Conservation (phyloP, 108 stramenopile genomes). For the Cylindrotheca fusiformis region DNA sequence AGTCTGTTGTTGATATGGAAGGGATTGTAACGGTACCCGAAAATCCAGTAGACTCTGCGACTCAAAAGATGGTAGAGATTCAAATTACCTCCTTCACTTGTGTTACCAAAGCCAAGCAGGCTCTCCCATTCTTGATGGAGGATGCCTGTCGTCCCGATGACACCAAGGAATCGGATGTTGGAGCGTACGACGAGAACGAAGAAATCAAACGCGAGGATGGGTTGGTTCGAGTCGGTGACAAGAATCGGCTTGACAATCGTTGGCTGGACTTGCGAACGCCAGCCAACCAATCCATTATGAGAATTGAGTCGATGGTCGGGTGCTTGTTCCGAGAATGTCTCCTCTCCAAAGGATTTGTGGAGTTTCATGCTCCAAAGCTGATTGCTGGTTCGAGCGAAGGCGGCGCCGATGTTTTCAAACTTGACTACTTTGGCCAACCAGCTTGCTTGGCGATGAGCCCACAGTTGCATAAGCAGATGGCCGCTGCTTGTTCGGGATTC, state of each 20-base stretch:
- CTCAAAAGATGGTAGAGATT: slow-evolving; percentile 93
- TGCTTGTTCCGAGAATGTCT: slow-evolving; percentile 93
- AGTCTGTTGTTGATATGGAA: slow-evolving; percentile 93
- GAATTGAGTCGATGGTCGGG: slow-evolving; percentile 95
- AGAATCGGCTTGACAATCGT: slow-evolving; percentile 92
- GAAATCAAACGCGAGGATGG: slow-evolving; percentile 67
- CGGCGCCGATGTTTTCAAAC: slow-evolving; percentile 94
- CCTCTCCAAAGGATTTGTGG: slow-evolving; percentile 87
- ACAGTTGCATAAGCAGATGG: slow-evolving; percentile 99
- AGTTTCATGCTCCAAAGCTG: slow-evolving; percentile 98
- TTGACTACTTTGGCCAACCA: slow-evolving; percentile 94
- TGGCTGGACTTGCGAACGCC: slow-evolving; percentile 98
- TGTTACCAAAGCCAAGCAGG: slow-evolving; percentile 78
- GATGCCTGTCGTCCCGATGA: slow-evolving; percentile 94
- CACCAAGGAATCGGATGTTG: slow-evolving; percentile 79
- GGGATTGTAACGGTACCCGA: slow-evolving; percentile 81
- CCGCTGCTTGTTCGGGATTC: slow-evolving; percentile 96
- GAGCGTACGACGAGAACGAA: slow-evolving; percentile 58
- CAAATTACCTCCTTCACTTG: slow-evolving; percentile 83
- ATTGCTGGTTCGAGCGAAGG: slow-evolving; percentile 98
- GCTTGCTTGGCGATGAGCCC: slow-evolving; percentile 98
- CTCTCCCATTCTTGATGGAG: slow-evolving; percentile 96
- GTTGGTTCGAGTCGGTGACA: slow-evolving; percentile 79
- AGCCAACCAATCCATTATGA: slow-evolving; percentile 98
- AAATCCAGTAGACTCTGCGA: slow-evolving; percentile 85